phyloP scores from a whole-genome alignment of 2,329 filamentous ascomycete genomes.

The Colletotrichum sansevieriae region DNA sequence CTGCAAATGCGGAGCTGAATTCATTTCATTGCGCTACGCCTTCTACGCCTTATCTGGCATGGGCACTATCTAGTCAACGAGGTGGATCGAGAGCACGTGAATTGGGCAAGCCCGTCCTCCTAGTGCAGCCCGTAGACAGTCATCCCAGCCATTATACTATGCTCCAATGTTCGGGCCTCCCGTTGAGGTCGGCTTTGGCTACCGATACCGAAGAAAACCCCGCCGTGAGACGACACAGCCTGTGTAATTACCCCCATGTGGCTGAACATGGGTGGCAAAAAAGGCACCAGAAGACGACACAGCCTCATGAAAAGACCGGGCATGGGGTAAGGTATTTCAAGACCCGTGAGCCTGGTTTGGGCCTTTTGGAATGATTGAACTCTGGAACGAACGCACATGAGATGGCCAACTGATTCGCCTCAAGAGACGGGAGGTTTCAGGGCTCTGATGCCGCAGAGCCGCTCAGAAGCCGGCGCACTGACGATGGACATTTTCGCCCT shows the following conservation, averaged over 20 bases:
- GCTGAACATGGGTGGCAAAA: too few species aligned
- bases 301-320: conserved; percentile 6
- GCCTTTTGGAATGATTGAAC: background rate
- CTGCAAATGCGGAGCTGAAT: background rate
- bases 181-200: background rate
- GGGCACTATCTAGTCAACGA: background rate
- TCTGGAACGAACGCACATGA: background rate
- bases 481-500: conserved; percentile 6
- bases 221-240: conserved; percentile 15
- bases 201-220: conserved; percentile 2
- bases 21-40: background rate
- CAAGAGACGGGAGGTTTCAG: conserved; percentile 8
- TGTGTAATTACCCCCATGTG: too few species aligned
- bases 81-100: background rate
- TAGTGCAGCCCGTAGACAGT: background rate
- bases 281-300: background rate
- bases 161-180: conserved; percentile 9
- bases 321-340: background rate
- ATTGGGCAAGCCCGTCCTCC: background rate
- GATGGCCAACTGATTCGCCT: background rate
- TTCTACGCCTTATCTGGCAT: background rate
- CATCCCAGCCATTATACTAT: background rate
- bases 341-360: background rate
- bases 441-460: conserved; percentile 8
- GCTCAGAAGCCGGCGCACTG: conserved; percentile 11